Percentiles rank a stretch among this genome's conserved stretches.
Evolutionary conservation across 139 green algal genomes (phyloP).

Genomic region (Ettlia oleoabundans): DNA sequence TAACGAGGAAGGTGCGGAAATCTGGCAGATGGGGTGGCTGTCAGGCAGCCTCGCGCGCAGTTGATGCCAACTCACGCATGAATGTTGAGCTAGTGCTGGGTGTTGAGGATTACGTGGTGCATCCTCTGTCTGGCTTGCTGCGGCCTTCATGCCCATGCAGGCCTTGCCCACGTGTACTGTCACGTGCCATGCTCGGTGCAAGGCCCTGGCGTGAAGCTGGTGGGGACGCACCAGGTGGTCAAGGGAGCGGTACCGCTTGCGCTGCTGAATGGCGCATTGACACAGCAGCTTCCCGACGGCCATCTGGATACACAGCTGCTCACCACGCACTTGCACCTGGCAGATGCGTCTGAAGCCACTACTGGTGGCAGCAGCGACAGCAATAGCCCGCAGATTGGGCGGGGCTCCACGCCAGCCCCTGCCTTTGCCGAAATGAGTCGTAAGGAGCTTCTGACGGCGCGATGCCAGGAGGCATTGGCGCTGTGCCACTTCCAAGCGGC

Average conservation of each 20-base stretch:
- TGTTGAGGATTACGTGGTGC: too few species aligned
- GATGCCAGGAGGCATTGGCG: constrained; percentile 48
- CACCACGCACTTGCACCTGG: constrained; percentile 11
- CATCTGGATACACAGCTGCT: constrained; percentile 6
- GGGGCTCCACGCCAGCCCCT: neutral
- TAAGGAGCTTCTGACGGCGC: constrained; percentile 15
- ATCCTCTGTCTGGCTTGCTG: too few species aligned
- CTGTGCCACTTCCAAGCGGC: constrained; percentile 58
- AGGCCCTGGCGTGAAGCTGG: constrained; percentile 48
- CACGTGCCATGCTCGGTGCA: constrained; percentile 54
- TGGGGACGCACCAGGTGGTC: constrained; percentile 48
- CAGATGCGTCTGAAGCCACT: neutral
- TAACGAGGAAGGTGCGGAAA: neutral
- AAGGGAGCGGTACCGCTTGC: constrained; percentile 58
- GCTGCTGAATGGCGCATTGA: constrained; percentile 53
- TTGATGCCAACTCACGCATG: too few species aligned
- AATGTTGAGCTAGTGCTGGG: too few species aligned
- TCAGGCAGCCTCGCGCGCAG: too few species aligned
- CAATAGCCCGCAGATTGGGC: neutral
- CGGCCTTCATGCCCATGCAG: constrained; percentile 6
- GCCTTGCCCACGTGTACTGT: constrained; percentile 52
- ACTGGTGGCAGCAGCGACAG: neutral
- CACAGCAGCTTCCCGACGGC: constrained; percentile 49
- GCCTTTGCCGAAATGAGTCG: neutral
- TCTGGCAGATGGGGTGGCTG: neutral